These are phyloP conservation scores for Pelargonium australe DNA, from an alignment of 441 rosid genomes.

Conservation along the genomic window DNA sequence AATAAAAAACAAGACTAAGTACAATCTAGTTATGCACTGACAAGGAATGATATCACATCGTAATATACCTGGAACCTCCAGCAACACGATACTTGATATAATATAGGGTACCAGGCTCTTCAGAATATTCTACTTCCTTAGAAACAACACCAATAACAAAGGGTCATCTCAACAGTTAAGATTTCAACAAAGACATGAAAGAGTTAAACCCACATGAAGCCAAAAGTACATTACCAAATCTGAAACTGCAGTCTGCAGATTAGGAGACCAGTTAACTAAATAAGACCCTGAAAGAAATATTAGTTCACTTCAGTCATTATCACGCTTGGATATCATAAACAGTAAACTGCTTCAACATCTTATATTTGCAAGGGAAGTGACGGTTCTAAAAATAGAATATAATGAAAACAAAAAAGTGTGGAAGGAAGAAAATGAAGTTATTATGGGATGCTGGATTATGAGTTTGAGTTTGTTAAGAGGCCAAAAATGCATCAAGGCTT, in stretches of 20 bases:
- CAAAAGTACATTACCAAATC: conserved; percentile 61
- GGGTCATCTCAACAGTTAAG: conserved; percentile 14
- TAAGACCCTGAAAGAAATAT: conserved; percentile 67
- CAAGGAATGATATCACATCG: conserved; percentile 1
- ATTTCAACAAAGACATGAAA: conserved; percentile 13
- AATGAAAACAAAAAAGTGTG: neutral
- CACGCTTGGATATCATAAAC: conserved; percentile 3
- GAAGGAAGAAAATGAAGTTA: neutral
- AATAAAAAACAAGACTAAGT: no score
- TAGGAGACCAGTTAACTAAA: conserved; percentile 99
- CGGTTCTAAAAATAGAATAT: neutral
- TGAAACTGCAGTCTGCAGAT: conserved; percentile 96
- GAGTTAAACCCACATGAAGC: conserved; percentile 19
- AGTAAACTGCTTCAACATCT: neutral
- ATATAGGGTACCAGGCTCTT: conserved; percentile 82
- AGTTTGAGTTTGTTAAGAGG: neutral
- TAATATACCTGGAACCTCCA: conserved; percentile 72
- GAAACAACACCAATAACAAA: conserved; percentile 16
- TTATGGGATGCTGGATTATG: neutral
- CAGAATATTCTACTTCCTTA: conserved; percentile 97
- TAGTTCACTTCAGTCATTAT: conserved; percentile 12
- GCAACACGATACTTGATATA: conserved; percentile 94
- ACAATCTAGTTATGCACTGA: neutral
- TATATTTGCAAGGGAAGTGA: conserved; percentile 8
- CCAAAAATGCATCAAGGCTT: conserved; percentile 1